phyloP scores from a whole-genome alignment of 495 filamentous ascomycete species.

The Cetradonia linearis region DNA sequence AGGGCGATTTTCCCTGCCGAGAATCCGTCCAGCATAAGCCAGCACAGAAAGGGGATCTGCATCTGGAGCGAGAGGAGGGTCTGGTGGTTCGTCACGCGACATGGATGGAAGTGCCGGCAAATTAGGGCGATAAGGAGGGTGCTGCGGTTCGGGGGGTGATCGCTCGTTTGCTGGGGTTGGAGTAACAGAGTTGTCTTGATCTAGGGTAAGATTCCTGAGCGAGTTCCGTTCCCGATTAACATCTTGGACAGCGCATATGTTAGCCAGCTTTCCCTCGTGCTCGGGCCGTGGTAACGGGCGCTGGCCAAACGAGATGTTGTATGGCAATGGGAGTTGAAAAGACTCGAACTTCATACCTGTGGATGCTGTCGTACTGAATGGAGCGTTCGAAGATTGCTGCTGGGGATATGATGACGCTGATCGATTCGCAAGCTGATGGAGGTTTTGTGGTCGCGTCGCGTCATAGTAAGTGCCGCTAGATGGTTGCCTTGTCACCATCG shows the following conservation, averaged over 20 bases:
- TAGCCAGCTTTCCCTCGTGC: conserved; percentile 11
- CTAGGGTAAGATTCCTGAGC: conserved; percentile 11
- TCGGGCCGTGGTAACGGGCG: conserved; percentile 12
- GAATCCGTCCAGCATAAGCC: conserved; percentile 19
- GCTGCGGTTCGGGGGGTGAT: conserved; percentile 5
- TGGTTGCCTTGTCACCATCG: not conserved
- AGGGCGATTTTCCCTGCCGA: conserved; percentile 4
- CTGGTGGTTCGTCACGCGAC: conserved; percentile 8
- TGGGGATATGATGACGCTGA: conserved; percentile 12
- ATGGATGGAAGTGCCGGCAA: conserved; percentile 9
- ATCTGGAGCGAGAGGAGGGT: not conserved
- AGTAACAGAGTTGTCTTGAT: not conserved
- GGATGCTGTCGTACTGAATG: conserved; percentile 7
- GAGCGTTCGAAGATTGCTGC: conserved; percentile 1
- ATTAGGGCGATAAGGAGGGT: not conserved
- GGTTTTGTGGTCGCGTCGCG: not conserved
- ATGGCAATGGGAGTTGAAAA: conserved; percentile 13
- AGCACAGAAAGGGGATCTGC: conserved; percentile 21
- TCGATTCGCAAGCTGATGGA: not conserved
- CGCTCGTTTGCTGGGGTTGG: conserved; percentile 1
- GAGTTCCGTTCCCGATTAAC: conserved; percentile 5
- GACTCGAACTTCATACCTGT: conserved; percentile 19
- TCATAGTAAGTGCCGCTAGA: not conserved
- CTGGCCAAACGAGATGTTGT: conserved; percentile 14
- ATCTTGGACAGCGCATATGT: conserved; percentile 14